Evolutionary conservation across 495 filamentous ascomycete species (phyloP).

Genomic region (Diplogelasinospora grovesii): DNA sequence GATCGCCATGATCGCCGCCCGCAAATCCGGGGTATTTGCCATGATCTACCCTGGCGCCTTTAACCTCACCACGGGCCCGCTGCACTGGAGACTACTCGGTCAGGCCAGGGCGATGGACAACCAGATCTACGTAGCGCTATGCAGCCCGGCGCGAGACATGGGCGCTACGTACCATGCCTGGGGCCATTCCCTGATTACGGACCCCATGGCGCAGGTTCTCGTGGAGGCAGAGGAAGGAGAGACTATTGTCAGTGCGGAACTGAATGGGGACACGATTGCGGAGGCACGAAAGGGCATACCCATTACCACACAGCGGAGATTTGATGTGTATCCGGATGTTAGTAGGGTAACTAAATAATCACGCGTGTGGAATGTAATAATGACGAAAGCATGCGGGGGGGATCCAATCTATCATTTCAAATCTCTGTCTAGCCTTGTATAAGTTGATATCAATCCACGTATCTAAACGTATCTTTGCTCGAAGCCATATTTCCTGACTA

Average conservation of each 20-base stretch:
- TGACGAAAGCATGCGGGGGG: no score
- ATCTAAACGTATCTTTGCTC: no score
- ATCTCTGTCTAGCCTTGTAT: no score
- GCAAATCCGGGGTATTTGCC: conserved; percentile 62
- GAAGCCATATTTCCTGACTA: no score
- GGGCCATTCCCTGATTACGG: conserved; percentile 82
- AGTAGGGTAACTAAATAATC: conserved; percentile 40
- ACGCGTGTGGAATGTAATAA: not conserved
- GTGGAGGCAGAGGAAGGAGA: conserved; percentile 67
- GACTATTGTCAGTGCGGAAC: conserved; percentile 67
- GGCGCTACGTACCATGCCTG: conserved; percentile 76
- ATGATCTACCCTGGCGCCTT: conserved; percentile 93
- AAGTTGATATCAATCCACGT: no score
- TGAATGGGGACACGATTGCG: conserved; percentile 65
- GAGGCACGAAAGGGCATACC: conserved; percentile 80
- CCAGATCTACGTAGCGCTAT: conserved; percentile 88
- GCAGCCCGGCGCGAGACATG: conserved; percentile 81
- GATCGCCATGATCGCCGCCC: conserved; percentile 81
- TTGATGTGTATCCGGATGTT: conserved; percentile 95
- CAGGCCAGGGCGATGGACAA: conserved; percentile 87
- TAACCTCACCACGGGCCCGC: conserved; percentile 82
- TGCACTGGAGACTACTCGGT: conserved; percentile 85
- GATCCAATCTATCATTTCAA: no score
- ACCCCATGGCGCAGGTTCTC: conserved; percentile 82
- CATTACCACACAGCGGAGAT: conserved; percentile 75